Conservation (phyloP, 2,329 filamentous ascomycete genomes). For the Pleoardoris graminearum region DNA sequence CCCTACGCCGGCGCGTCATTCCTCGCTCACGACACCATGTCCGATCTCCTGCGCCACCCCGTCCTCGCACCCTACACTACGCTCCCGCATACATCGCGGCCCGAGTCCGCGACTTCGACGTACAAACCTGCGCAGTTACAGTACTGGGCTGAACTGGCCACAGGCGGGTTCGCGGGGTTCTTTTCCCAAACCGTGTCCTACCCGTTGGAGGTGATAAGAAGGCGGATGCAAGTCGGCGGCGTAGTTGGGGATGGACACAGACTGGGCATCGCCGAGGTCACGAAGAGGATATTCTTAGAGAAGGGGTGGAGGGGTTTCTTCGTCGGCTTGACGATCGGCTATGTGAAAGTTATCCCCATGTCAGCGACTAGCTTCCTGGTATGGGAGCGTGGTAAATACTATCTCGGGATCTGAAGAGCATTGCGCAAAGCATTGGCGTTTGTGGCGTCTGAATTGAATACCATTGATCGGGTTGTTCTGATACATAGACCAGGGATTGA, state of each 20-base stretch:
- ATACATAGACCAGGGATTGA: conserved; percentile 2
- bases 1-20: conserved; percentile 97
- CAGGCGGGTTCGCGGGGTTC: conserved; percentile 83
- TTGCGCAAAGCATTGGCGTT: conserved; percentile 8
- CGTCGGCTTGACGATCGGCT: conserved; percentile 90
- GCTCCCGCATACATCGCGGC: conserved; percentile 60
- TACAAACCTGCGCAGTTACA: conserved; percentile 71
- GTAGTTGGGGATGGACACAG: conserved; percentile 88
- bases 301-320: conserved; percentile 82
- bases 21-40: conserved; percentile 87
- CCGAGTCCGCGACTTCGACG: conserved; percentile 43
- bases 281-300: conserved; percentile 72
- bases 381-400: conserved; percentile 66
- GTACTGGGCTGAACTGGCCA: conserved; percentile 82
- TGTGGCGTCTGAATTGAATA: background rate
- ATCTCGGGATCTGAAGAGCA: conserved; percentile 51
- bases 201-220: conserved; percentile 86
- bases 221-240: conserved; percentile 94
- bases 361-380: conserved; percentile 71
- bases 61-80: conserved; percentile 73
- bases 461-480: background rate
- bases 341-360: conserved; percentile 92
- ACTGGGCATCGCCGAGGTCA: conserved; percentile 78
- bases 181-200: conserved; percentile 92
- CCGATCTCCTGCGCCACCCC: conserved; percentile 77